These are phyloP conservation scores for Lactarius deliciosus DNA, from an alignment of 768 basidiomycete species.

Conservation along the genomic window DNA sequence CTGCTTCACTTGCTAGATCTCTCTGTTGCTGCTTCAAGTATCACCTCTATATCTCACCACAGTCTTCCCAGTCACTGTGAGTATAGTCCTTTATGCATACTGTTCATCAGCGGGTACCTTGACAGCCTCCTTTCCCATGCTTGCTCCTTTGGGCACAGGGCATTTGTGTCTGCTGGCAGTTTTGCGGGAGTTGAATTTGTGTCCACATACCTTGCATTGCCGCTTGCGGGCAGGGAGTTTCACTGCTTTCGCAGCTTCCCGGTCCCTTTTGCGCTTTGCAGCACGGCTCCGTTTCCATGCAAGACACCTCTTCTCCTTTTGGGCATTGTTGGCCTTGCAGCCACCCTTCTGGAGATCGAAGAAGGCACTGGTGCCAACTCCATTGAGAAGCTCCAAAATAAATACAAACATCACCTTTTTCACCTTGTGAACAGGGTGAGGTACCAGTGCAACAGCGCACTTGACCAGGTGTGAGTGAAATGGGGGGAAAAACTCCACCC, in stretches of 20 bases:
- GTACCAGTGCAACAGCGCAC: neutral
- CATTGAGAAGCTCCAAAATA: constrained; percentile 1
- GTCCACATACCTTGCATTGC: neutral
- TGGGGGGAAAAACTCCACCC: neutral
- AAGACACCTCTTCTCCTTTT: constrained; percentile 3
- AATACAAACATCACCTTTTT: neutral
- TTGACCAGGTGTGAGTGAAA: neutral
- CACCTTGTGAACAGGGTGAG: neutral
- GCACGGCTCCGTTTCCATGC: neutral
- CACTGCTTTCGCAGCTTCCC: neutral
- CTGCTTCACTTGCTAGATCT: too few species aligned
- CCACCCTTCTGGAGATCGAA: constrained; percentile 3
- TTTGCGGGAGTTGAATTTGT: neutral
- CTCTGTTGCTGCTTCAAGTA: too few species aligned
- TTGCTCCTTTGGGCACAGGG: neutral
- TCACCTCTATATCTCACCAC: too few species aligned
- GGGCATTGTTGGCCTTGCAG: constrained; percentile 4
- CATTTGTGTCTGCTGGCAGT: neutral
- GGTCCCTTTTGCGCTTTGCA: neutral
- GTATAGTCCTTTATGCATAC: too few species aligned
- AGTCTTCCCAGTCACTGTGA: too few species aligned
- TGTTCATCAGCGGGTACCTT: neutral
- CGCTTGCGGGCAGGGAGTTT: neutral
- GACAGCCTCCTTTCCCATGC: neutral
- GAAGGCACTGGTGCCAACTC: neutral